These are phyloP conservation scores for Ganoderma sp. DNA, from an alignment of 1,284 basidiomycete species.

Conservation along the genomic window DNA sequence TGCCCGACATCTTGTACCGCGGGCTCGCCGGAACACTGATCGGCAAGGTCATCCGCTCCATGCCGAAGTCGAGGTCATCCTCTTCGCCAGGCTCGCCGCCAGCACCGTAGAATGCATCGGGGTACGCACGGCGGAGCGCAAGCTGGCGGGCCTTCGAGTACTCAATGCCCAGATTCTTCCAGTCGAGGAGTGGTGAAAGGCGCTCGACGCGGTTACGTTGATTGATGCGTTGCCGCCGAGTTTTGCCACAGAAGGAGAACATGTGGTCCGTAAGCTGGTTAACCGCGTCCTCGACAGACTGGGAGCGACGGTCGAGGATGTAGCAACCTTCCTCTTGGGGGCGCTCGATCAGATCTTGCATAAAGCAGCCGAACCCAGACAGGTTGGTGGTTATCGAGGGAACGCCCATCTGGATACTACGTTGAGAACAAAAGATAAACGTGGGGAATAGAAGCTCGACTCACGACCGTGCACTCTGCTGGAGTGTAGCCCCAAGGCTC, in stretches of 20 bases:
- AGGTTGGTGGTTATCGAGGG: constrained; percentile 97
- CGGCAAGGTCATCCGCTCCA: constrained; percentile 67
- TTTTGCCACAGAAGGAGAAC: constrained; percentile 84
- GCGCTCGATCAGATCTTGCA: constrained; percentile 97
- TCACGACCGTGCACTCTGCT: constrained; percentile 82
- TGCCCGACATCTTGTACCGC: constrained; percentile 69
- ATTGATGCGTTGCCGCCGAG: constrained; percentile 96
- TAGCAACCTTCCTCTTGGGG: constrained; percentile 90
- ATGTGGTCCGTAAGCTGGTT: constrained; percentile 77
- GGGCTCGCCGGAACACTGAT: constrained; percentile 90
- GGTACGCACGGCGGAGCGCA: constrained; percentile 92
- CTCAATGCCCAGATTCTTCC: constrained; percentile 98
- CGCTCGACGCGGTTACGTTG: constrained; percentile 98
- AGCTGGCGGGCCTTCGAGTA: constrained; percentile 96
- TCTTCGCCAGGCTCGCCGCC: constrained; percentile 55
- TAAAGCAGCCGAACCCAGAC: constrained; percentile 97
- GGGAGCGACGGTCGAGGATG: constrained; percentile 91
- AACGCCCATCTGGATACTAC: constrained; percentile 82
- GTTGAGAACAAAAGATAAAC: neutral
- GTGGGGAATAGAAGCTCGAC: constrained; percentile 36
- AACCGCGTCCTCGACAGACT: constrained; percentile 92
- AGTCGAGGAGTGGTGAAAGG: constrained; percentile 90
- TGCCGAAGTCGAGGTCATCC: constrained; percentile 65
- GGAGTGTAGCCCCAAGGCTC: constrained; percentile 94
- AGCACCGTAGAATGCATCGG: constrained; percentile 81